phyloP scores from a whole-genome alignment of 495 filamentous ascomycete genomes.

The Cladorrhinum samala region DNA sequence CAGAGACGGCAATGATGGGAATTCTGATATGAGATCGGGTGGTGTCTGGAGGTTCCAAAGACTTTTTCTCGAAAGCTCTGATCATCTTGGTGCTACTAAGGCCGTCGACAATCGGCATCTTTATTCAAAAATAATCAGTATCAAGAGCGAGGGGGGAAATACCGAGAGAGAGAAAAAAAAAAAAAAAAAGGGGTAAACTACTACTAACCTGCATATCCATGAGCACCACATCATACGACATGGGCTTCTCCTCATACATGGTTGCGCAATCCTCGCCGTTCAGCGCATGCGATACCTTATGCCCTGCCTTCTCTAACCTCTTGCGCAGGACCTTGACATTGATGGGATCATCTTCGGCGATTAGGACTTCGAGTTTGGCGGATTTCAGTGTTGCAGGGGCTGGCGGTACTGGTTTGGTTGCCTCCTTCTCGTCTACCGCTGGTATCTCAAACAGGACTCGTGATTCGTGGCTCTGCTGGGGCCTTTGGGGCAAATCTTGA shows the following conservation, averaged over 20 bases:
- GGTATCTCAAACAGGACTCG: conserved; percentile 33
- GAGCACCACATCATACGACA: conserved; percentile 72
- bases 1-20: conserved; percentile 88
- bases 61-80: conserved; percentile 55
- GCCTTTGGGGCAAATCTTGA: conserved; percentile 12
- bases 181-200: neutral
- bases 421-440: neutral
- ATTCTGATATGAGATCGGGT: conserved; percentile 50
- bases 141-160: conserved; percentile 11
- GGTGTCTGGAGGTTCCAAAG: conserved; percentile 39
- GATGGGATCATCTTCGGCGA: conserved; percentile 91
- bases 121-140: neutral
- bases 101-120: conserved; percentile 95
- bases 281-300: conserved; percentile 63
- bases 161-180: neutral
- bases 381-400: neutral
- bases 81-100: conserved; percentile 79
- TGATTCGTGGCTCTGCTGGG: conserved; percentile 19
- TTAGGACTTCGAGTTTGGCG: conserved; percentile 56
- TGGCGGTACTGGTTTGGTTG: neutral
- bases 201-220: conserved; percentile 88
- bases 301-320: conserved; percentile 71
- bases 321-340: conserved; percentile 87
- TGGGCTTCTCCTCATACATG: conserved; percentile 54
- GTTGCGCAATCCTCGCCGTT: conserved; percentile 86